These are phyloP conservation scores for Leptodermis oblonga DNA, from an alignment of 257 asterid genomes.

Conservation along the genomic window DNA sequence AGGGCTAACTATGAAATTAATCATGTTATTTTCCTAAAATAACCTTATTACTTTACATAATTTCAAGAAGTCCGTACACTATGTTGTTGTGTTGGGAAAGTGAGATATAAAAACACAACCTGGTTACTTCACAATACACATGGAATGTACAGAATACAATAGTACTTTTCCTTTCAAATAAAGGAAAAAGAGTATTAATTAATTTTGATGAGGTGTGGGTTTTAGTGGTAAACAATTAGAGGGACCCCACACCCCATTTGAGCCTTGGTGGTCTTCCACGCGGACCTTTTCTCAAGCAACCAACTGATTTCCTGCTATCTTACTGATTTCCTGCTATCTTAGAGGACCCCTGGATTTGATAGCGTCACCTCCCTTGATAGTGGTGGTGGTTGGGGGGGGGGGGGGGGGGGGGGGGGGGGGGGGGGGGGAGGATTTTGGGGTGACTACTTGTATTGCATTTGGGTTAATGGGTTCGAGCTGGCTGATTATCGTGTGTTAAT, in stretches of 20 bases:
- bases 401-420: no score
- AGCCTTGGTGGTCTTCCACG: constrained; percentile 26
- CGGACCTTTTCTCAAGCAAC: constrained; percentile 32
- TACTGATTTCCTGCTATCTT: no score
- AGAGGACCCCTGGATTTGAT: constrained; percentile 19
- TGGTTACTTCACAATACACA: not conserved
- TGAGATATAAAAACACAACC: not conserved
- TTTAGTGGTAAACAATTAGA: not conserved
- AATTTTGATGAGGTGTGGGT: not conserved
- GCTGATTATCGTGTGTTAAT: no score
- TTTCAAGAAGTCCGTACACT: no score
- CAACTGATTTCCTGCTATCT: constrained; percentile 28
- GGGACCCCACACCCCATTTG: not conserved
- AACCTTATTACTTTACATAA: no score
- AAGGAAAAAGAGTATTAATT: not conserved
- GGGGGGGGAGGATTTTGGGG: no score
- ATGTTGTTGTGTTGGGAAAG: no score
- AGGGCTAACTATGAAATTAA: no score
- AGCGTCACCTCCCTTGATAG: not conserved
- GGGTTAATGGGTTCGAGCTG: no score
- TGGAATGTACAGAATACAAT: not conserved
- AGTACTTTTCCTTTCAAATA: not conserved
- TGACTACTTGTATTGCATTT: no score
- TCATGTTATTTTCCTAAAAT: no score
- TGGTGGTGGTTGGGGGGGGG: no score